Percentiles rank a stretch among this genome's conserved stretches.
Evolutionary conservation across 805 yeast species (phyloP).

Genomic region (Saccharomycopsis babjevae): DNA sequence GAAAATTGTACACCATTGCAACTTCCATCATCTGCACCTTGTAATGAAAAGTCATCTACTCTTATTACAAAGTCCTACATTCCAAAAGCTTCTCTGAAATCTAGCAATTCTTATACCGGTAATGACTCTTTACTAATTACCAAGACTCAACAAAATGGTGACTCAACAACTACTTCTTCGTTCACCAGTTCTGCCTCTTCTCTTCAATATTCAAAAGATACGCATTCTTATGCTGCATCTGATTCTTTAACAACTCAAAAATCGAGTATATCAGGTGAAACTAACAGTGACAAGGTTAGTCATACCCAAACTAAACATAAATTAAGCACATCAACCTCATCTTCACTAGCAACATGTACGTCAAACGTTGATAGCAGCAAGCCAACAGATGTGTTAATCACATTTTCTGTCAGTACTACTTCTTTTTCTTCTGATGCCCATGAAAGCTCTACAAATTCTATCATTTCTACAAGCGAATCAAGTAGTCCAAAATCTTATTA

Average conservation of each 20-base stretch:
- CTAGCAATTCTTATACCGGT: background rate
- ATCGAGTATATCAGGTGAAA: too few relatives aligned
- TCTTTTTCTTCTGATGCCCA: background rate
- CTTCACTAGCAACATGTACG: background rate
- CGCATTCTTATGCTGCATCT: too few relatives aligned
- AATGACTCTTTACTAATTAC: background rate
- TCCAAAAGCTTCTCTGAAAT: background rate
- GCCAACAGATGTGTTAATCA: background rate
- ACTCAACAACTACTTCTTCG: background rate
- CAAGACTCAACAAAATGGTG: background rate
- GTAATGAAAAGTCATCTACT: background rate
- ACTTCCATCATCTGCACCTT: slow-evolving; percentile 4
- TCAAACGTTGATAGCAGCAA: background rate
- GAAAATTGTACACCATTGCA: slow-evolving; percentile 10
- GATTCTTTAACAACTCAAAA: too few relatives aligned
- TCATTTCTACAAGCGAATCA: background rate
- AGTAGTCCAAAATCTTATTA: background rate
- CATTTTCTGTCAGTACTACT: background rate
- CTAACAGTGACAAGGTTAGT: too few relatives aligned
- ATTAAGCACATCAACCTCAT: background rate
- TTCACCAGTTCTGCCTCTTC: background rate
- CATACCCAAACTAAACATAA: too few relatives aligned
- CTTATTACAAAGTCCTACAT: background rate
- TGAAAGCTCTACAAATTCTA: background rate
- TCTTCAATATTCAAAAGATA: too few relatives aligned